Evolutionary conservation across 768 basidiomycete species (phyloP).

Genomic region (Guyanaporus albipodus): DNA sequence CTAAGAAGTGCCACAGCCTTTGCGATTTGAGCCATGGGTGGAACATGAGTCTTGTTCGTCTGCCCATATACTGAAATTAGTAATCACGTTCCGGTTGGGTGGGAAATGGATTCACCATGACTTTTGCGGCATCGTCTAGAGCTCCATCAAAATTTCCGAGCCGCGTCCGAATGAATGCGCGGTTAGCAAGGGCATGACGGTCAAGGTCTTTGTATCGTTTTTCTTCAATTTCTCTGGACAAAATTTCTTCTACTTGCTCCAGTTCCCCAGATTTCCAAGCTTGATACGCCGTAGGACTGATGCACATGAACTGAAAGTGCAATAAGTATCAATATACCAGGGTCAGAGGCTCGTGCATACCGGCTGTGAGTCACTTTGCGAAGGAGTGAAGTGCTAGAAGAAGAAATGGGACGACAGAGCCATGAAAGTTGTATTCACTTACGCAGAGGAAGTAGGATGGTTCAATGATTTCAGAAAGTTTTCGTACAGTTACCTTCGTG

Average conservation of each 20-base stretch:
- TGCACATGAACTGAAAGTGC: constrained; percentile 10
- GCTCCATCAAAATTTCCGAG: constrained; percentile 3
- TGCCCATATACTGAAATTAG: background rate
- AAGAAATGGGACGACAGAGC: background rate
- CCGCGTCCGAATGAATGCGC: constrained; percentile 13
- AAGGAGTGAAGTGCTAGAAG: constrained; percentile 5
- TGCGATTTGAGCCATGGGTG: constrained; percentile 1
- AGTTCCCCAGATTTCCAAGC: constrained; percentile 9
- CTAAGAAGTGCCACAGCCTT: constrained; percentile 1
- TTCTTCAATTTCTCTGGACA: constrained; percentile 12
- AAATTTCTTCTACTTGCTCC: background rate
- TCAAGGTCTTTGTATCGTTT: background rate
- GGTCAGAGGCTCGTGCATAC: background rate
- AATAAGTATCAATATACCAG: background rate
- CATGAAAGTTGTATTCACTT: background rate
- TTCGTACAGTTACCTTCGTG: background rate
- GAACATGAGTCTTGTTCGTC: background rate
- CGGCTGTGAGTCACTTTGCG: background rate
- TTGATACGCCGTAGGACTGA: background rate
- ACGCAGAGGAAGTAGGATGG: constrained; percentile 1
- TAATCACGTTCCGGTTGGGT: background rate
- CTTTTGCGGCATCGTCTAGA: constrained; percentile 1
- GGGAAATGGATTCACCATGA: background rate
- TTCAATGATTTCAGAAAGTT: background rate
- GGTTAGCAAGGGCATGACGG: constrained; percentile 10